These are phyloP conservation scores for Schizopora paradoxa DNA, from an alignment of 1,284 basidiomycete genomes.

Conservation along the genomic window DNA sequence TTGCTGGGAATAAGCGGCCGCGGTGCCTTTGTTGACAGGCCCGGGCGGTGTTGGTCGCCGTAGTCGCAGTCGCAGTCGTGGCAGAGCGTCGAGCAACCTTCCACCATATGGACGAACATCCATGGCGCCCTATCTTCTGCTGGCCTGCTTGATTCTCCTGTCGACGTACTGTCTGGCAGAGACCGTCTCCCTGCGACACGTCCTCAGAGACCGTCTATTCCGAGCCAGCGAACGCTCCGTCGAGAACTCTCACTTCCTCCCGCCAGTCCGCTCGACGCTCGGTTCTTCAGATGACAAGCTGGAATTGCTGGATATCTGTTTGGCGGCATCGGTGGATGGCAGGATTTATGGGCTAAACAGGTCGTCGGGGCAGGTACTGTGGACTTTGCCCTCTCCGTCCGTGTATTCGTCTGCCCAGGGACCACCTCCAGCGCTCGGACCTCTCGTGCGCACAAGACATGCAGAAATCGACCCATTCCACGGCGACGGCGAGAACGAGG, in stretches of 20 bases:
- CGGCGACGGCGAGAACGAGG: conserved; percentile 53
- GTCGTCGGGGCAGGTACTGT: conserved; percentile 67
- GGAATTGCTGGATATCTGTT: conserved; percentile 68
- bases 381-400: conserved; percentile 71
- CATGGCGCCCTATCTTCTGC: conserved; percentile 11
- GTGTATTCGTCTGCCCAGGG: conserved; percentile 33
- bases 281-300: conserved; percentile 35
- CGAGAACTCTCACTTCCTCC: conserved; percentile 19
- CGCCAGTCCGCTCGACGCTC: conserved; percentile 16
- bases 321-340: conserved; percentile 87
- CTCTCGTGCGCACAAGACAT: conserved; percentile 68
- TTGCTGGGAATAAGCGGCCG: too few relatives aligned
- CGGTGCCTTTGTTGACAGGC: too few relatives aligned
- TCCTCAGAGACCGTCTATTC: conserved; percentile 8
- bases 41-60: too few relatives aligned
- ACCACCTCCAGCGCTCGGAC: conserved; percentile 55
- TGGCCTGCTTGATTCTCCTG: conserved; percentile 4
- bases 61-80: too few relatives aligned
- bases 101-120: conserved; percentile 5
- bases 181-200: conserved; percentile 6
- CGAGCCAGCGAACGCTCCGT: not conserved
- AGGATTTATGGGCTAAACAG: conserved; percentile 84
- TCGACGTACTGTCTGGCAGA: conserved; percentile 11
- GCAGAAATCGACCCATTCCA: conserved; percentile 48
- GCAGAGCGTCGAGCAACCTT: too few relatives aligned